Evolutionary conservation across 108 stramenopile genomes (phyloP).

Genomic region (Nitzschia sp.): DNA sequence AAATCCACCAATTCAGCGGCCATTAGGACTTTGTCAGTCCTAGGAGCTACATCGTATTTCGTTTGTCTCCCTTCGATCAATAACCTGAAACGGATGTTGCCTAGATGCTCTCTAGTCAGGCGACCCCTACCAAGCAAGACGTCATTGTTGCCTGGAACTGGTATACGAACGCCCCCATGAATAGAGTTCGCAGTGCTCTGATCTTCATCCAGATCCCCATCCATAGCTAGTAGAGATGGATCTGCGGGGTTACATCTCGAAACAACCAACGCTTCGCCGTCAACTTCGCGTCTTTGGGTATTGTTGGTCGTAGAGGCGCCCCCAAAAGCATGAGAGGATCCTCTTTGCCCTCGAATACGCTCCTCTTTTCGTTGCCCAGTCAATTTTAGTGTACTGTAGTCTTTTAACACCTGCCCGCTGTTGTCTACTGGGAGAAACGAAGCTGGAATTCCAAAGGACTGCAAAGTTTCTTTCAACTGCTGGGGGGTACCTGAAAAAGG

Average conservation of each 20-base stretch:
- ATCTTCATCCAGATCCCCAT: too few relatives aligned
- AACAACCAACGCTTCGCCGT: too few relatives aligned
- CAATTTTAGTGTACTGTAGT: neutral
- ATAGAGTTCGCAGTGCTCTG: too few relatives aligned
- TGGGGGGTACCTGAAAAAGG: neutral
- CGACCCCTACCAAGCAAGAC: slow-evolving; percentile 55
- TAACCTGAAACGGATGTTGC: slow-evolving; percentile 53
- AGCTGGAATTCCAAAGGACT: slow-evolving; percentile 11
- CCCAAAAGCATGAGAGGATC: too few relatives aligned
- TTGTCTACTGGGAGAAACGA: neutral
- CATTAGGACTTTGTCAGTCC: slow-evolving; percentile 6
- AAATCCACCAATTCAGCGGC: neutral
- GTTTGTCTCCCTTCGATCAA: slow-evolving; percentile 4
- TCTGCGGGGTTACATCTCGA: too few relatives aligned
- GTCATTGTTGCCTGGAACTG: slow-evolving; percentile 32
- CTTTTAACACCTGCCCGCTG: neutral
- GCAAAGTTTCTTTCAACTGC: neutral
- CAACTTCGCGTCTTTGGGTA: too few relatives aligned
- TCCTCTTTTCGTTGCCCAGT: neutral
- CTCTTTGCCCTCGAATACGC: neutral
- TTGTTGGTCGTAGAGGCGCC: too few relatives aligned
- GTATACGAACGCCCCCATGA: too few relatives aligned
- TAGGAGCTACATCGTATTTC: slow-evolving; percentile 6
- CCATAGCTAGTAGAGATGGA: too few relatives aligned
- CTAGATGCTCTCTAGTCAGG: slow-evolving; percentile 52